Evolutionary conservation across 352 stramenopile species (phyloP), one percentile per base, ranked within the genome.

Genomic region (Phytophthora nicotianae): DNA sequence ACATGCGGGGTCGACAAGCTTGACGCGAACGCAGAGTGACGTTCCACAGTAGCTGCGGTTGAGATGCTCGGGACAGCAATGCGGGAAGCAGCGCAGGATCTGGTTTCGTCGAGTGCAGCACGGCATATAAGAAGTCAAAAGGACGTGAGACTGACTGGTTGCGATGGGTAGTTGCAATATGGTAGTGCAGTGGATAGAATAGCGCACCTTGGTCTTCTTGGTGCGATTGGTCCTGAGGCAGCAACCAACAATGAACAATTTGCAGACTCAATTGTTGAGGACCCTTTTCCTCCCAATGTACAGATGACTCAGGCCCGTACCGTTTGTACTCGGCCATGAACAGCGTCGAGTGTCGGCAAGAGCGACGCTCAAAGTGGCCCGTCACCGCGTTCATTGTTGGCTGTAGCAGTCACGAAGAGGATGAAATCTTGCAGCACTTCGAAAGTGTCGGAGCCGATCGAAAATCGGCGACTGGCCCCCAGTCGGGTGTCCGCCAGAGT

Each of bases 21-120:
- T 42, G 21, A 91, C 73, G 17, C 64, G 60, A 19, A 88, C 71
- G 35, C 75, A 66, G 33, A 91, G 57, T 3, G 77, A 60, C 27
- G 82, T 70, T 21, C 82, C 82, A 58, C 82, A 91, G 62, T 91
- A 91, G 63, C 82, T 91, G 24, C 79, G 75, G 38, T 83, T 77
- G 43, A 91, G 54, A 47, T 91, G 82, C 43, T 79, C 55, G 0
- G 82, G 81, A 32, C 79, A 91, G 63, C 82, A 91, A 54, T 91
- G 79, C 17, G 82, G 79, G 55, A 91, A 91, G 67, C 79, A 90
- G 29, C 81, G 77, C 50, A 90, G 40, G 69, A 90, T 90, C 79
- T 88, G 23, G 11, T 11, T 16, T 14, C 9, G 19, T 37, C 43
- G 5, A 41, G 27, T n/a, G 33, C 14, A 33, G 35, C 29, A 48